Evolutionary conservation across 257 asterid species (phyloP), one percentile per base, ranked within the genome.

Genomic region (Cruciata laevipes): DNA sequence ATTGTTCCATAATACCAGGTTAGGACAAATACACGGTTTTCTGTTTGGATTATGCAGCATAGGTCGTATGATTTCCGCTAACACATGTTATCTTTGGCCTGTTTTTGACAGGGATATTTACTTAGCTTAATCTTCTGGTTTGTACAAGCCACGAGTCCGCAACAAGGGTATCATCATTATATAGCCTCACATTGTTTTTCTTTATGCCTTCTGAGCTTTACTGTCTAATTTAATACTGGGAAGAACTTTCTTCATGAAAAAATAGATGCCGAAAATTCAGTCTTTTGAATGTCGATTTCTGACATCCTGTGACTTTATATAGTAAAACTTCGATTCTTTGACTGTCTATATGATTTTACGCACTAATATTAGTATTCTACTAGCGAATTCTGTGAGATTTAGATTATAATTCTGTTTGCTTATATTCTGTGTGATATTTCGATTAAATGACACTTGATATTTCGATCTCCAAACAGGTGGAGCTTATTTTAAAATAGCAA

Each of bases 1-100:
- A 87, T 80, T 40, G 86, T 85, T 75, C 73, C 81, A 75, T 80
- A 77, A 69, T 17, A 69, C 69, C 69, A 51, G 53, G 69, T 65
- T 71, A 31, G 62, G 58, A 7, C 16, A 9, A 65, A 57, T 17
- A n/a, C 42, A 13, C 42, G 51, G 18, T 42, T 38, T 27, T 40
- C 38, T n/a, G 20, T 33, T 23, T 21, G 33, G 38, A 33, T 62
- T 13, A 16, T 11, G 38, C 17, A 40, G 67, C 27, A 49, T 40
- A 17, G 9, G 16, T 40, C 49, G 38, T 13, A 32, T 65, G 60
- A 70, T 3, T 51, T 47, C 42, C 21, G 21, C 58, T 17, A 17
- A 30, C 64, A 13, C 14, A 6, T 53, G 1, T 53, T 53, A n/a
- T 20, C 60, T 53, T 3, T 8, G 59, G 27, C 68, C 52, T 18